Evolutionary conservation across 2,329 filamentous ascomycete genomes (phyloP).

Genomic region (Aspergillus latus): DNA sequence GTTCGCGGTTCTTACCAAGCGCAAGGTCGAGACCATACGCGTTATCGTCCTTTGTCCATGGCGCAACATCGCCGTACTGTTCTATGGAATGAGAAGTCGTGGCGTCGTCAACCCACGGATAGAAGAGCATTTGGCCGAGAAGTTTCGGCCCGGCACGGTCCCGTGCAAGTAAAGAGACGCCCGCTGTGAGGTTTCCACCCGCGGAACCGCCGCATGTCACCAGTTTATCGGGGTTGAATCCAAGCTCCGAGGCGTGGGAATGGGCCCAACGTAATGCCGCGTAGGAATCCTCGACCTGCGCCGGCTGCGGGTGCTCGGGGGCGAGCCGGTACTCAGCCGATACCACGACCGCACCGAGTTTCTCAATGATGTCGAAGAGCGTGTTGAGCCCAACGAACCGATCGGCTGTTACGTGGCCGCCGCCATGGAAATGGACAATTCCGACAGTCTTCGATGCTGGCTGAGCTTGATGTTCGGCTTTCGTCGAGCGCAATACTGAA

Average conservation of each 20-base stretch:
- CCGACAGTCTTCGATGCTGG: constrained; percentile 41
- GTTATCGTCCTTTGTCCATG: not conserved
- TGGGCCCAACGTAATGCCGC: constrained; percentile 64
- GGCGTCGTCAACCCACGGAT: constrained; percentile 21
- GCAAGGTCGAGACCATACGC: not conserved
- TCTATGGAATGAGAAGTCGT: constrained; percentile 9
- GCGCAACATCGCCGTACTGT: constrained; percentile 14
- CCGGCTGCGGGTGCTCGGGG: constrained; percentile 64
- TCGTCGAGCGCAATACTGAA: constrained; percentile 11
- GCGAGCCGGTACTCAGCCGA: constrained; percentile 69
- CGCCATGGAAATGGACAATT: constrained; percentile 52
- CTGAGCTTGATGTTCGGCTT: constrained; percentile 2
- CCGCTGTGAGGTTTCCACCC: constrained; percentile 50
- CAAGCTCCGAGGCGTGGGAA: constrained; percentile 56
- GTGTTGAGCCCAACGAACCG: not conserved
- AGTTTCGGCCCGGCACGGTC: constrained; percentile 19
- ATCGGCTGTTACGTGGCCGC: not conserved
- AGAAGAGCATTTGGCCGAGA: constrained; percentile 19
- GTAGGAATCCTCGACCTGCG: constrained; percentile 64
- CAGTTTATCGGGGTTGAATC: constrained; percentile 57
- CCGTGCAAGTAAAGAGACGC: constrained; percentile 20
- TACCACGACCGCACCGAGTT: constrained; percentile 58
- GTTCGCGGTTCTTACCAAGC: constrained; percentile 24
- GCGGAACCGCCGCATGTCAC: constrained; percentile 65
- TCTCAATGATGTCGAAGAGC: constrained; percentile 32